These are phyloP conservation scores for Somion occarium DNA, from an alignment of 1,284 basidiomycete species.

Conservation along the genomic window DNA sequence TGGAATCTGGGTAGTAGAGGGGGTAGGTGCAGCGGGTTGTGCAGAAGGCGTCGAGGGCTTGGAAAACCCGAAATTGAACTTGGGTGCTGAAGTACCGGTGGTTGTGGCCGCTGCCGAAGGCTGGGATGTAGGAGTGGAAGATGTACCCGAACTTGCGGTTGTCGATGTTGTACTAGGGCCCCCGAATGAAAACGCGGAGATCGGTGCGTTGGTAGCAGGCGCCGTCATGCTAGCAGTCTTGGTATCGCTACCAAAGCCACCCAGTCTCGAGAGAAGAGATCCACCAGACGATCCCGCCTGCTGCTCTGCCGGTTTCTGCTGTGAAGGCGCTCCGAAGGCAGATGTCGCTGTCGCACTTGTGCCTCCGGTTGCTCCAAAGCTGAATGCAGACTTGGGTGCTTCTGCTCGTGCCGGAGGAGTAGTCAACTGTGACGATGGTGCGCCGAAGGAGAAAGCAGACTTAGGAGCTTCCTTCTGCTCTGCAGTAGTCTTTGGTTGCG, in stretches of 20 bases:
- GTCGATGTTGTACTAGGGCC: conserved; percentile 9
- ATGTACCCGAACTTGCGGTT: conserved; percentile 7
- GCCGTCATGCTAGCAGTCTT: background rate
- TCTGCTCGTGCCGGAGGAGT: background rate
- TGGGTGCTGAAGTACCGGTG: conserved; percentile 16
- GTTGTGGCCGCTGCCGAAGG: conserved; percentile 1
- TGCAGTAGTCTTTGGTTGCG: conserved; percentile 1
- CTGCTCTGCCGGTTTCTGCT: background rate
- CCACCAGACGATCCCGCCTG: conserved; percentile 9
- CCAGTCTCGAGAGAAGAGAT: conserved; percentile 19
- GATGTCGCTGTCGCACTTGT: background rate
- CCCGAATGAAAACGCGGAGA: background rate
- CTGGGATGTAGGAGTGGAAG: conserved; percentile 3
- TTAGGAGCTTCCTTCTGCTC: conserved; percentile 1
- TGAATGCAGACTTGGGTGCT: background rate
- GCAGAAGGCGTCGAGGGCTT: conserved; percentile 9
- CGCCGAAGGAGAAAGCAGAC: background rate
- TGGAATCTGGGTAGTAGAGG: conserved; percentile 1
- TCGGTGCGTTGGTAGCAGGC: background rate
- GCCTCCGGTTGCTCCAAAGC: background rate
- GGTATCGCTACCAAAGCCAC: conserved; percentile 9
- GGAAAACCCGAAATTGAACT: conserved; percentile 28
- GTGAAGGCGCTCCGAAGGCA: conserved; percentile 6
- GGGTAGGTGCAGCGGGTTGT: conserved; percentile 7
- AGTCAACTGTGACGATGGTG: background rate